Evolutionary conservation across 2,329 filamentous ascomycete species (phyloP), one percentile per base, ranked within the genome.

Genomic region (Leptographium lundbergii): DNA sequence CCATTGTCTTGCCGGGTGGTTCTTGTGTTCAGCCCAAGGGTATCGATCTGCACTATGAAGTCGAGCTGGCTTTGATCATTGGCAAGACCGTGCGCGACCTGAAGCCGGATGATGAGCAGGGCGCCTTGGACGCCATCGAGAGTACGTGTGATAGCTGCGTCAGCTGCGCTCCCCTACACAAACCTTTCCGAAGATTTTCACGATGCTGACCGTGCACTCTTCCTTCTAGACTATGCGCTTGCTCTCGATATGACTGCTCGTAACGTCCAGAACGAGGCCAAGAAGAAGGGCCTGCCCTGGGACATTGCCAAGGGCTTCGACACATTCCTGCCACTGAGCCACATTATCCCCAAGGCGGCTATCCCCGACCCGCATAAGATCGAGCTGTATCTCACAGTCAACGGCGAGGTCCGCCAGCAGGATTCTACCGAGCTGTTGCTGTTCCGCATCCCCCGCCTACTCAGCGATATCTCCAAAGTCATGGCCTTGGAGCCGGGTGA

Each of bases 231-330:
- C 67, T 99, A 97, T 73, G 82, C 92, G 64, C 80, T 97, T 54
- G 85, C 88, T 66, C 96, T 99, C 68, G 94, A 99, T 74, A 95
- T 99, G 89, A 99, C 94, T 11, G 94, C 88, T 0, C 88, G 94
- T 65, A 97, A 97, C 73, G 83, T 89, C 7, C 94, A 99, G 75
- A 89, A 96, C 67, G 91, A 96, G 76, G 92, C 92, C 64, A 99
- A 97, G 82, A 90, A 88, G 75, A 96, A 94, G 78, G 91, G 94
- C 42, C 84, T 97, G 19, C 94, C 94, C 9, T 99, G 94, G 94
- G 85, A 86, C 67, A 96, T 96, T 65, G 87, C 89, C 66, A 99
- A 99, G 77, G 94, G 94, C 54, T 99, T 97, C 71, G 94, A 99
- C 72, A 97, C 94, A 3, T 99, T 99, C 77, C 80, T 95, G 57